Evolutionary conservation across 2,329 filamentous ascomycete species (phyloP).

Genomic region (Botryosphaeria dothidea): DNA sequence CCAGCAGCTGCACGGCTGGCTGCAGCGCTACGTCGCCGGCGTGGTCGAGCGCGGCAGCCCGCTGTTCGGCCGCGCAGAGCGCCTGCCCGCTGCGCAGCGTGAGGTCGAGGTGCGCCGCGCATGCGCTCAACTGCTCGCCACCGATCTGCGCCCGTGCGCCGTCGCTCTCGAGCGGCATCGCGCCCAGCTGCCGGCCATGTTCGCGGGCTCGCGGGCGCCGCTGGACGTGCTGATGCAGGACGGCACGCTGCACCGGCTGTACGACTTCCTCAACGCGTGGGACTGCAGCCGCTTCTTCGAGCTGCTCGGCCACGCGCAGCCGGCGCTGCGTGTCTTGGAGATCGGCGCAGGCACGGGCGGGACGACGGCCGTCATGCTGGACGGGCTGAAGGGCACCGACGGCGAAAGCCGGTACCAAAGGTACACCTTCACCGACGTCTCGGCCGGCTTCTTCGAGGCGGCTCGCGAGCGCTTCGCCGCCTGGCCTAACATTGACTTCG

Average conservation of each 20-base stretch:
- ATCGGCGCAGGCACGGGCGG: background rate
- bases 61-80: background rate
- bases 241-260: background rate
- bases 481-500: background rate
- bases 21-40: background rate
- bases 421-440: slow-evolving; percentile 25
- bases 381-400: background rate
- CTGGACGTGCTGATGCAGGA: background rate
- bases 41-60: background rate
- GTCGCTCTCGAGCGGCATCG: background rate
- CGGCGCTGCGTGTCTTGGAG: background rate
- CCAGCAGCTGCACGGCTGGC: background rate
- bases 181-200: background rate
- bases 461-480: background rate
- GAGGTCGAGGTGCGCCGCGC: background rate
- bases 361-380: background rate
- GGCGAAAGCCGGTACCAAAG: background rate
- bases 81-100: background rate
- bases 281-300: background rate
- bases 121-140: too few species aligned
- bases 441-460: slow-evolving; percentile 23
- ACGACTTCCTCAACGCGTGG: background rate
- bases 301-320: background rate
- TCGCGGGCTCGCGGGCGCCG: background rate
- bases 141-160: too few species aligned